A percentile compares a stretch with the other conserved stretches of the same genome.
phyloP scores from a whole-genome alignment of 2,329 filamentous ascomycete species.

The Dactylellina haptotyla region DNA sequence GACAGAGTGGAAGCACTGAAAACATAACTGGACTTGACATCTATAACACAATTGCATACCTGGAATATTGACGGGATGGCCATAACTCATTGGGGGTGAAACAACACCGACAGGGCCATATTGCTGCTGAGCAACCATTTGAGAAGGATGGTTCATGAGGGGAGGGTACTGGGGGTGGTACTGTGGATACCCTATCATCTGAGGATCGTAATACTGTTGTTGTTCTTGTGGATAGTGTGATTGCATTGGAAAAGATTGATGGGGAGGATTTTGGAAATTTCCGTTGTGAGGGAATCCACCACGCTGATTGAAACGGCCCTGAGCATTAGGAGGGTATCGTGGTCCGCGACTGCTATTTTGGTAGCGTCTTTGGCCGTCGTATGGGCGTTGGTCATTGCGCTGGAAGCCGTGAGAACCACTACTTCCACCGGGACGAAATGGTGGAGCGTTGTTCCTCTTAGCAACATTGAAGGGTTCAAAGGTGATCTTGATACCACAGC shows the following conservation, averaged over 20 bases:
- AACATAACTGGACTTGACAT: constrained; percentile 12
- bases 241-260: constrained; percentile 14
- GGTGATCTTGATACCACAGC: constrained; percentile 28
- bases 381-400: constrained; percentile 27
- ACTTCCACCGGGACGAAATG: constrained; percentile 21
- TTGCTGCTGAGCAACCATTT: constrained; percentile 21
- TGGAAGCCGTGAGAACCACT: constrained; percentile 20
- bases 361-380: constrained; percentile 35
- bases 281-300: constrained; percentile 22
- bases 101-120: constrained; percentile 29
- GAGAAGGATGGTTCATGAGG: constrained; percentile 13
- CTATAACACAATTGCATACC: constrained; percentile 23
- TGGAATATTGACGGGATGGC: constrained; percentile 19
- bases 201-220: constrained; percentile 31
- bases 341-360: constrained; percentile 19
- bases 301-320: constrained; percentile 40
- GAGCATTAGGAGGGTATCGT: constrained; percentile 22
- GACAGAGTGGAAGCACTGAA: constrained; percentile 3
- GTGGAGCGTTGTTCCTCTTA: constrained; percentile 35
- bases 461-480: constrained; percentile 51
- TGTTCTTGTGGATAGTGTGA: constrained; percentile 17
- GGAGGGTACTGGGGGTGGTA: constrained; percentile 36
- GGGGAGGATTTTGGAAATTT: constrained; percentile 11
- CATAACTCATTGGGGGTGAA: constrained; percentile 38
- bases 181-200: constrained; percentile 42